Conservation (phyloP, 352 stramenopile species). For the Globisporangium echinulatum region DNA sequence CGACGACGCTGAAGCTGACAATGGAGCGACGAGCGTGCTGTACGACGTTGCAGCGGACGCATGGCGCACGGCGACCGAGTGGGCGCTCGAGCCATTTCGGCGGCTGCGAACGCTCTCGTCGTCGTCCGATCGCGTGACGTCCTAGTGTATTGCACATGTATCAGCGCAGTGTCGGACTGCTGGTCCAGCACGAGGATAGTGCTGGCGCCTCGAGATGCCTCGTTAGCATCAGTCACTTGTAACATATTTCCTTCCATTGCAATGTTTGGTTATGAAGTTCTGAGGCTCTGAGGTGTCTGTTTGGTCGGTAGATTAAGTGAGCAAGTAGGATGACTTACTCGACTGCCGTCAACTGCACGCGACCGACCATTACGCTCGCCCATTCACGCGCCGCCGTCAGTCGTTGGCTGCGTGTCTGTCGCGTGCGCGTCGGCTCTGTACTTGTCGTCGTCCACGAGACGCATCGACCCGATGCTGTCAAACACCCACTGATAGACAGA, state of each 20-base stretch:
- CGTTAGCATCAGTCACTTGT: background rate
- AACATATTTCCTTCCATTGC: background rate
- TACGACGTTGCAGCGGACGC: conserved; percentile 53
- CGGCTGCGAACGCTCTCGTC: conserved; percentile 27
- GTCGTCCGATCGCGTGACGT: conserved; percentile 1
- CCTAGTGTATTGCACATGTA: background rate
- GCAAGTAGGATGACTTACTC: too few relatives aligned
- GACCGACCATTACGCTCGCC: too few relatives aligned
- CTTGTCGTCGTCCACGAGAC: conserved; percentile 38
- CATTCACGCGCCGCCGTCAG: too few relatives aligned
- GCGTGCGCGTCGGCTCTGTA: conserved; percentile 8
- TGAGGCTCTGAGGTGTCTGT: too few relatives aligned
- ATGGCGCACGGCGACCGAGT: conserved; percentile 36
- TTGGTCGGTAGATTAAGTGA: too few relatives aligned
- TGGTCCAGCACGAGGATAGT: background rate
- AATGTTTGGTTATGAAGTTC: background rate
- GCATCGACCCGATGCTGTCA: conserved; percentile 67
- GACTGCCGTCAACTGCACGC: too few relatives aligned
- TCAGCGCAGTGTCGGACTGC: background rate
- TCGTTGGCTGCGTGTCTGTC: too few relatives aligned
- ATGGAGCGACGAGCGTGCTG: conserved; percentile 23
- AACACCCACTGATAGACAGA: conserved; percentile 46
- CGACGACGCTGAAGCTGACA: conserved; percentile 8
- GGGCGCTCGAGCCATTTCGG: conserved; percentile 36
- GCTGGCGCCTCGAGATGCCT: background rate